phyloP scores from a whole-genome alignment of 176 grass and related monocot species.

The Ananas comosus region DNA sequence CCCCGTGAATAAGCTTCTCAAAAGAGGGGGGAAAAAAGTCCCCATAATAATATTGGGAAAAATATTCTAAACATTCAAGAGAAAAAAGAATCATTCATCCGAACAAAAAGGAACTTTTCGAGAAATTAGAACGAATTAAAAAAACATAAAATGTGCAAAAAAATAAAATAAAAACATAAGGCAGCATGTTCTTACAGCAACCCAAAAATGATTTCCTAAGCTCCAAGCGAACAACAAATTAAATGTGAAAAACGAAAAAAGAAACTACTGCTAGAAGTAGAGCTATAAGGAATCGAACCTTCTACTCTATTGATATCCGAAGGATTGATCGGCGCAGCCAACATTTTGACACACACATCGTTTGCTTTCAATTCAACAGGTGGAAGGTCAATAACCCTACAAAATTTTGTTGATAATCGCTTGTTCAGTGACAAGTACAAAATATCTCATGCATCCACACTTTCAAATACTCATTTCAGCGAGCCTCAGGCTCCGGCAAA shows the following conservation, averaged over 20 bases:
- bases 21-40: too few relatives aligned
- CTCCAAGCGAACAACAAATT: background rate
- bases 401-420: background rate
- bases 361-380: slow-evolving; percentile 38
- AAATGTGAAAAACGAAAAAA: background rate
- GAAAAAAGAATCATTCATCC: too few relatives aligned
- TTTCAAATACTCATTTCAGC: background rate
- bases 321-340: slow-evolving; percentile 90
- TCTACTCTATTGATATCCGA: slow-evolving; percentile 87
- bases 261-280: background rate
- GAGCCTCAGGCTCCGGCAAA: background rate
- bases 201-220: background rate
- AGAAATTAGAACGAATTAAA: too few relatives aligned
- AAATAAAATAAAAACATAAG: too few relatives aligned
- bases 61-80: too few relatives aligned
- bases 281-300: slow-evolving; percentile 22
- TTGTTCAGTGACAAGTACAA: background rate
- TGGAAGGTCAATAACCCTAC: slow-evolving; percentile 36
- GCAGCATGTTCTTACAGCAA: background rate
- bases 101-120: too few relatives aligned
- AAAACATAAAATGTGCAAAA: background rate
- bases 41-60: too few relatives aligned
- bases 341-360: slow-evolving; percentile 81
- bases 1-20: too few relatives aligned
- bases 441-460: background rate